Conservation (phyloP, 768 basidiomycete species). For the Russula virescens region DNA sequence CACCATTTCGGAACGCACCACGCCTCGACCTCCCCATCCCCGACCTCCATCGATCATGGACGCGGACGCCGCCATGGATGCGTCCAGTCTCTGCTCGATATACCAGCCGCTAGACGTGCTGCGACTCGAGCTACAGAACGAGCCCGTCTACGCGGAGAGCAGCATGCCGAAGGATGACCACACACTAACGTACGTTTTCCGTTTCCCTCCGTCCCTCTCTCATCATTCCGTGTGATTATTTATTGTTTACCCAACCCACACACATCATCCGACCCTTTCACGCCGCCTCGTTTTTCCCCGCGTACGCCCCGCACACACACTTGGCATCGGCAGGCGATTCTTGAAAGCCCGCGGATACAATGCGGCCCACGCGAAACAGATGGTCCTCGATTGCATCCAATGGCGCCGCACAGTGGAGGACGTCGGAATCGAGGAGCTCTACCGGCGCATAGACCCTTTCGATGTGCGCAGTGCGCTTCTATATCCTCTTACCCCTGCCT, state of each 20-base stretch:
- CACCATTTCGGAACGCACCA: not conserved
- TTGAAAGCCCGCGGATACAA: conserved; percentile 67
- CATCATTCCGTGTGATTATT: too few species aligned
- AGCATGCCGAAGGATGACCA: conserved; percentile 18
- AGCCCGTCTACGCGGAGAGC: conserved; percentile 3
- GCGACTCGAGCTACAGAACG: conserved; percentile 14
- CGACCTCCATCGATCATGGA: conserved; percentile 18
- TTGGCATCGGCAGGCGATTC: conserved; percentile 72
- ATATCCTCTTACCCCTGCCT: too few species aligned
- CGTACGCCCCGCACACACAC: not conserved
- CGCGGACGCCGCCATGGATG: conserved; percentile 9
- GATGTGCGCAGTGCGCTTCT: conserved; percentile 43
- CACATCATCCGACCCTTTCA: too few species aligned
- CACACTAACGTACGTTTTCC: conserved; percentile 10
- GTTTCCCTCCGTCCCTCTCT: not conserved
- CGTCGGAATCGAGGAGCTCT: conserved; percentile 60
- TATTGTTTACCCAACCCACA: too few species aligned
- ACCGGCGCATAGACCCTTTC: conserved; percentile 57
- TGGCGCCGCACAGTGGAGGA: conserved; percentile 64
- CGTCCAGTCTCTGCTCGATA: conserved; percentile 8
- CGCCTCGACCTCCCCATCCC: not conserved
- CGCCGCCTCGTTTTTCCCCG: not conserved
- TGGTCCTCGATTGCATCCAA: conserved; percentile 60
- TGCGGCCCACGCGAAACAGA: conserved; percentile 51
- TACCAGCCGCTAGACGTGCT: conserved; percentile 13